Base-by-base conservation (phyloP, 768 basidiomycete species). In the Xanthoconium purpureum region DNA sequence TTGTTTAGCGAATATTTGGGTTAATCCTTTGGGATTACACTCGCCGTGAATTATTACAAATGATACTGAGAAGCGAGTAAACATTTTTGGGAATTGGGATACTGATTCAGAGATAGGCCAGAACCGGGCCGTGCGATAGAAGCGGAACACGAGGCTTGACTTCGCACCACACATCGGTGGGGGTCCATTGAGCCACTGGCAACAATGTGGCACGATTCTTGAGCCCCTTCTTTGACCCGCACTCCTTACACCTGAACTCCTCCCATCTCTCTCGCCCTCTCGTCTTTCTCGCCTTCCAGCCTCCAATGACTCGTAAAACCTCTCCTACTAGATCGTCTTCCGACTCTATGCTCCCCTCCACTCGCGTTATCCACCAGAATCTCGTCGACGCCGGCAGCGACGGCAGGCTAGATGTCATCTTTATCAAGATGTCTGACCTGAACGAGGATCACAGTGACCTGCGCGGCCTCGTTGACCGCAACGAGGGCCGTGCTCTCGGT, bases 401-500 rank as follows among this genome's bases (percentile, higher is more conserved):
- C 43, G 62, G 66, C 35, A 67, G 29, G 29, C 53, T 72, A 24
- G 55, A 62, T 0, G 45, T 65, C 30, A 13, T 52, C 24, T 17
- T 60, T 13, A 30, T 62, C 51, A 59, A 55, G 15, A 59, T 71
- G 62, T 48, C 64, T 4, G 44, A 50, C 44, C 50, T 71, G 36
- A 63, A 68, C 40, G 58, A 66, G 12, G 71, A 71, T 37, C 35
- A 58, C 39, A 4, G 52, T 29, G 58, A 59, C 13, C 32, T 71
- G 12, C 59, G 63, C 32, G 55, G 54, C 18, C 35, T 71, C 50
- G 60, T 71, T 3, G 63, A 70, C 45, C 63, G 70, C 55, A 71
- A 71, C 56, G 72, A 73, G 11, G 71, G 71, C 17, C 70, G 64
- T 15, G 56, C 72, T 44, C 66, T 71, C 6, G 71, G 71, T 40